These are phyloP conservation scores for Fraxinus albicans DNA, from an alignment of 305 asterid species.

Conservation along the genomic window DNA sequence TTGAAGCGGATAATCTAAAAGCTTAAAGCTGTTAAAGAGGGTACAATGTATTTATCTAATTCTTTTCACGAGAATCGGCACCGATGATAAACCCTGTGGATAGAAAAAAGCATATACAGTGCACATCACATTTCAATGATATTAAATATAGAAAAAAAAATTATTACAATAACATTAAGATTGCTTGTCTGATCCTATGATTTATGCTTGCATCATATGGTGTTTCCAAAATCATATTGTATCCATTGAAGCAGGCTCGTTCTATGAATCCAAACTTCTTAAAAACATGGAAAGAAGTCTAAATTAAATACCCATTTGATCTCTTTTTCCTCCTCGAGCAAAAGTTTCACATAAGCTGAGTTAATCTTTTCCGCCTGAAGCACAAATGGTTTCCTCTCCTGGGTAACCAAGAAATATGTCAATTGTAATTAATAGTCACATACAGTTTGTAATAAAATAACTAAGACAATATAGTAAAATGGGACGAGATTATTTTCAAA, in stretches of 20 bases:
- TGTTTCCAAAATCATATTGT: background rate
- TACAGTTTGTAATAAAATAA: background rate
- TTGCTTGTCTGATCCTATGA: background rate
- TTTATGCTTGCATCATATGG: background rate
- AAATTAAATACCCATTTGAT: slow-evolving; percentile 16
- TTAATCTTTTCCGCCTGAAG: slow-evolving; percentile 19
- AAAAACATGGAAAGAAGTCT: background rate
- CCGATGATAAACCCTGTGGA: background rate
- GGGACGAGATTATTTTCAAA: background rate
- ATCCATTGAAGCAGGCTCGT: slow-evolving; percentile 1
- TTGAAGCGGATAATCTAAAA: background rate
- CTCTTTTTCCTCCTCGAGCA: slow-evolving; percentile 19
- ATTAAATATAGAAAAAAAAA: background rate
- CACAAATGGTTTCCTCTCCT: slow-evolving; percentile 34
- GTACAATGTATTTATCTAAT: background rate
- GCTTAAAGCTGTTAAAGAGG: background rate
- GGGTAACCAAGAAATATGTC: slow-evolving; percentile 16
- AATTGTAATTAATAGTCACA: background rate
- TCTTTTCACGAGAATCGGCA: background rate
- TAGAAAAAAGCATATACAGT: background rate
- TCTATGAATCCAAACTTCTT: background rate
- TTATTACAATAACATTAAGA: background rate
- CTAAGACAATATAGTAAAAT: background rate
- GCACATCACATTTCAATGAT: background rate
- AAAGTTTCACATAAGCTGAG: slow-evolving; percentile 6